Percentiles rank a stretch among this genome's conserved stretches.
Conservation (phyloP, 2,329 filamentous ascomycete genomes). For the Colletotrichum coccodes region DNA sequence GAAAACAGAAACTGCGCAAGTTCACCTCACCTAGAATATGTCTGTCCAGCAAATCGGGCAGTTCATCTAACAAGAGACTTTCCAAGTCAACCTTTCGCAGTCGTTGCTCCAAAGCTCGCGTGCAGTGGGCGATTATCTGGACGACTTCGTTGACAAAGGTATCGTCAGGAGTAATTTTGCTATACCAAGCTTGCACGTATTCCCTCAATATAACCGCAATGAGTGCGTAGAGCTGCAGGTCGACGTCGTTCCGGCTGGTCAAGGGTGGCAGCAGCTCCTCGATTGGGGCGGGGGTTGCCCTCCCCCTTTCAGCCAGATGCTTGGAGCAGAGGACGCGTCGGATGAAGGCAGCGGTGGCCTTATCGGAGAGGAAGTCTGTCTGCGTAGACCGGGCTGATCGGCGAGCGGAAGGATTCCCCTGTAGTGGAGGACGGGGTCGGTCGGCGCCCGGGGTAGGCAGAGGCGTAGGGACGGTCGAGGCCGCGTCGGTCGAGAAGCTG, state of each 20-base stretch:
- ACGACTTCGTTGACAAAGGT: conserved; percentile 88
- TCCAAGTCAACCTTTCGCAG: conserved; percentile 85
- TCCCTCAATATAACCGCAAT: conserved; percentile 90
- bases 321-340: conserved; percentile 86
- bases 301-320: conserved; percentile 67
- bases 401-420: conserved; percentile 33
- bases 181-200: conserved; percentile 94
- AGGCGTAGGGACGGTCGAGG: conserved; percentile 23
- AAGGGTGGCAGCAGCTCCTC: conserved; percentile 88
- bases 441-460: conserved; percentile 34
- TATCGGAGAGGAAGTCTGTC: conserved; percentile 74
- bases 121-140: conserved; percentile 92
- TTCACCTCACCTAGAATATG: conserved; percentile 77
- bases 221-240: conserved; percentile 91
- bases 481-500: conserved; percentile 24
- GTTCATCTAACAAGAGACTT: conserved; percentile 84
- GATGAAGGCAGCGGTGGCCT: conserved; percentile 82
- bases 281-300: conserved; percentile 67
- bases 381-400: conserved; percentile 45
- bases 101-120: conserved; percentile 86
- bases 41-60: conserved; percentile 82
- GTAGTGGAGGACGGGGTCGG: conserved; percentile 38
- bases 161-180: conserved; percentile 90
- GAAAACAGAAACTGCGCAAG: neutral
- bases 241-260: conserved; percentile 93